phyloP scores from a whole-genome alignment of 2,329 filamentous ascomycete species.

The Volutella citrinella region DNA sequence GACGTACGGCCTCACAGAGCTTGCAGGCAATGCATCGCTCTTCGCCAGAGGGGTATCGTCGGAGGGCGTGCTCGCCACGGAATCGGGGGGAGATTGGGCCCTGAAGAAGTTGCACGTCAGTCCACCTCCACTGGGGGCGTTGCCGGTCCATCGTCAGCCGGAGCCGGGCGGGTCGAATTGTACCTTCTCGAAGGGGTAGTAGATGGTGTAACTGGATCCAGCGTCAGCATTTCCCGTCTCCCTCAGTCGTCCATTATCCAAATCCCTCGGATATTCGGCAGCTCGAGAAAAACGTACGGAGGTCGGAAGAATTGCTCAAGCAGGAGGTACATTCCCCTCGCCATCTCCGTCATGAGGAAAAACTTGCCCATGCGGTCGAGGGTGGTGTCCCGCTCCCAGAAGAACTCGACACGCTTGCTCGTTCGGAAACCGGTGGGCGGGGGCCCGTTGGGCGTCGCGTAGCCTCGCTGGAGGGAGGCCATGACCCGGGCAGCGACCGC shows the following conservation, averaged over 20 bases:
- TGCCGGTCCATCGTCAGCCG: conserved; percentile 17
- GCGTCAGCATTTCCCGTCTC: conserved; percentile 12
- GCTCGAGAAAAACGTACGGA: conserved; percentile 86
- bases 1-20: conserved; percentile 81
- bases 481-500: conserved; percentile 19
- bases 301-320: conserved; percentile 98
- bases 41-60: conserved; percentile 94
- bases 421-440: conserved; percentile 80
- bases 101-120: no score
- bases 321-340: conserved; percentile 95
- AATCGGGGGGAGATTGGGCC: conserved; percentile 97
- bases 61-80: conserved; percentile 94
- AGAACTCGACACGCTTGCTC: conserved; percentile 71
- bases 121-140: no score
- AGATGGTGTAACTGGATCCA: conserved; percentile 84
- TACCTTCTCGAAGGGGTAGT: conserved; percentile 96
- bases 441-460: conserved; percentile 72
- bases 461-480: conserved; percentile 36
- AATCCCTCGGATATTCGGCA: no score
- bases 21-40: conserved; percentile 99
- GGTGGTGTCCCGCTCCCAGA: conserved; percentile 72
- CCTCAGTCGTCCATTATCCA: no score
- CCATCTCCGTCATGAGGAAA: conserved; percentile 94
- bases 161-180: neutral
- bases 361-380: conserved; percentile 86